Evolutionary conservation across 2,329 filamentous ascomycete species (phyloP).

Genomic region (Ceratocystis alfenasii): DNA sequence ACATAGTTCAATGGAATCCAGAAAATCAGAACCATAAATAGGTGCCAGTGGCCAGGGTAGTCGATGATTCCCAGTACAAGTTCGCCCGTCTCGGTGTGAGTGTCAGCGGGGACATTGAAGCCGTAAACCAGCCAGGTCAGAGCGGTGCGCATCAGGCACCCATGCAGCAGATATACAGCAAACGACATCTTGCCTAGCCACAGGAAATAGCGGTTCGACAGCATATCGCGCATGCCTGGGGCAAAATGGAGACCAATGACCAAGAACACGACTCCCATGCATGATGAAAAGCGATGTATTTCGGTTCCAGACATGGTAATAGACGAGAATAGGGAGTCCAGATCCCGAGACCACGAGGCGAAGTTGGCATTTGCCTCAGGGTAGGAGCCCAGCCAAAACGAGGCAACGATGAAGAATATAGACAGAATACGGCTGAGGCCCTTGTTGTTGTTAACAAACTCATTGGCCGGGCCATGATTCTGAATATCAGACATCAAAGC

Average conservation of each 20-base stretch:
- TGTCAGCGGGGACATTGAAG: slow-evolving; percentile 30
- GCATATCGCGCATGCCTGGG: slow-evolving; percentile 37
- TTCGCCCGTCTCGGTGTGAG: slow-evolving; percentile 31
- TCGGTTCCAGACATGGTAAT: slow-evolving; percentile 39
- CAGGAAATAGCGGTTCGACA: slow-evolving; percentile 44
- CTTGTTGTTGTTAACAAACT: slow-evolving; percentile 37
- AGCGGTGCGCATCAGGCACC: slow-evolving; percentile 46
- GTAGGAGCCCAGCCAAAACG: slow-evolving; percentile 47
- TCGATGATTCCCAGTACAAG: slow-evolving; percentile 30
- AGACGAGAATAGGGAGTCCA: slow-evolving; percentile 33
- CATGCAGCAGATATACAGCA: slow-evolving; percentile 53
- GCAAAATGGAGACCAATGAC: slow-evolving; percentile 43
- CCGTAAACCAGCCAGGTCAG: slow-evolving; percentile 50
- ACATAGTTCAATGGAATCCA: slow-evolving; percentile 39
- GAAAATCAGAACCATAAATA: slow-evolving; percentile 33
- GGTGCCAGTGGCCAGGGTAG: slow-evolving; percentile 30
- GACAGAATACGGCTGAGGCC: slow-evolving; percentile 36
- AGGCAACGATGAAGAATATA: slow-evolving; percentile 38
- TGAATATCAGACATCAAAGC: slow-evolving; percentile 50
- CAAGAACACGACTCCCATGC: slow-evolving; percentile 33
- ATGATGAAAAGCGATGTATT: slow-evolving; percentile 33
- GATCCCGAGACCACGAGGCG: slow-evolving; percentile 41
- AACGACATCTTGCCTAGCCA: slow-evolving; percentile 54
- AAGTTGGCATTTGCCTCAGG: slow-evolving; percentile 45
- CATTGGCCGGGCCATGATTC: slow-evolving; percentile 38